Evolutionary conservation across 352 stramenopile genomes (phyloP).

Genomic region (Albugo laibachii): DNA sequence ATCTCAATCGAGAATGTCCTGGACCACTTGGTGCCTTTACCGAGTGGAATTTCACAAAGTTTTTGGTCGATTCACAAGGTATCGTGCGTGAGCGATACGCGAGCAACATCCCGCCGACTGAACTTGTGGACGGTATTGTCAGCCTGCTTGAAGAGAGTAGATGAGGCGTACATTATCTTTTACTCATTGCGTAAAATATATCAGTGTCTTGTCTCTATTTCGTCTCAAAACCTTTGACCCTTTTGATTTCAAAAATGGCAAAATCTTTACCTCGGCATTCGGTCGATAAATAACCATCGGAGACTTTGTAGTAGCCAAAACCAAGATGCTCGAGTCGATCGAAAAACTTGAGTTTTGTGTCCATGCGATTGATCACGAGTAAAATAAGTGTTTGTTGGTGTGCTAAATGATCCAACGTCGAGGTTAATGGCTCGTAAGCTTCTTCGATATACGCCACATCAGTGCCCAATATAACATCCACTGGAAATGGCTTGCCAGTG

Average conservation of each 20-base stretch:
- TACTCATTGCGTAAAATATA: too few species aligned
- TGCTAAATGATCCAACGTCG: conserved; percentile 30
- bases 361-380: conserved; percentile 46
- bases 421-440: conserved; percentile 51
- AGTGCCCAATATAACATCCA: conserved; percentile 64
- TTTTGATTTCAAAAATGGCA: conserved; percentile 46
- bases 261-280: conserved; percentile 61
- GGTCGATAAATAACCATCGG: conserved; percentile 24
- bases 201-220: too few species aligned
- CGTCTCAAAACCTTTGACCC: too few species aligned
- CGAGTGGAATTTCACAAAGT: conserved; percentile 65
- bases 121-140: too few species aligned
- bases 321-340: conserved; percentile 33
- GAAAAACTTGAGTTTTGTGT: conserved; percentile 52
- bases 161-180: too few species aligned
- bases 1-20: conserved; percentile 25
- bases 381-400: conserved; percentile 28
- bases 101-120: too few species aligned
- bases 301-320: conserved; percentile 73
- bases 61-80: conserved; percentile 23
- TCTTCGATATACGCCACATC: conserved; percentile 60
- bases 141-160: too few species aligned
- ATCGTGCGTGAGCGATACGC: too few species aligned
- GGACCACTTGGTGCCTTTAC: conserved; percentile 11
- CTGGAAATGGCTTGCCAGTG: conserved; percentile 1